Percentiles rank a stretch among this genome's conserved stretches.
These are phyloP conservation scores for Raddia guianensis DNA, from an alignment of 176 grass and related monocot species.

Conservation along the genomic window DNA sequence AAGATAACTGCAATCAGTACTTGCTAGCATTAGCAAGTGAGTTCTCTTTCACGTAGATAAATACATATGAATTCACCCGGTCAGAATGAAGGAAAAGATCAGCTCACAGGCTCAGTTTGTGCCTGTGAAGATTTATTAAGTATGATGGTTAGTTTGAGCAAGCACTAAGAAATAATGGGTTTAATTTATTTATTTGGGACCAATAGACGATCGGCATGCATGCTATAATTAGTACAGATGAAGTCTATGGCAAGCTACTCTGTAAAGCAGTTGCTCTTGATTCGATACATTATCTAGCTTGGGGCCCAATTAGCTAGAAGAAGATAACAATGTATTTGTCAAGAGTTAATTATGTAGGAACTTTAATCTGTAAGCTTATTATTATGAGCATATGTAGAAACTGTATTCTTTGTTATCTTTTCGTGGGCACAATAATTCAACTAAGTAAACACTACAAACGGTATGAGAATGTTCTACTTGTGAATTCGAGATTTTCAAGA, in stretches of 20 bases:
- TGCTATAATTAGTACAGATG: background rate
- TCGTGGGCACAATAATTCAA: background rate
- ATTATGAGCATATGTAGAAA: background rate
- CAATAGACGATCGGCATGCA: background rate
- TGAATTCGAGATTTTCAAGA: too few species aligned
- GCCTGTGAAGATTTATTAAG: background rate
- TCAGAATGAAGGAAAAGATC: background rate
- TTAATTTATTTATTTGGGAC: background rate
- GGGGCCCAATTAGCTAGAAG: constrained; percentile 14
- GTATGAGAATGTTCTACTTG: too few species aligned
- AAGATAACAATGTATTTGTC: constrained; percentile 18
- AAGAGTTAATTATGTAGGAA: background rate
- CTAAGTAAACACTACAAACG: too few species aligned
- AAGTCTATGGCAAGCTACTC: constrained; percentile 14
- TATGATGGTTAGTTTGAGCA: constrained; percentile 11
- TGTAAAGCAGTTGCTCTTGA: constrained; percentile 25
- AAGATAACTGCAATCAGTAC: background rate
- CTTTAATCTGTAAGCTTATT: background rate
- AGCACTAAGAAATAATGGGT: background rate
- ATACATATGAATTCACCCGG: background rate
- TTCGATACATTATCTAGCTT: constrained; percentile 30
- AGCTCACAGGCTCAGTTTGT: background rate
- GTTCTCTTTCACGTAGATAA: background rate
- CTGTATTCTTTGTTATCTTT: background rate
- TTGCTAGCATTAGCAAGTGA: background rate